Base-by-base conservation (phyloP, 2,329 filamentous ascomycete genomes). In the Daldinia eschscholtzii region DNA sequence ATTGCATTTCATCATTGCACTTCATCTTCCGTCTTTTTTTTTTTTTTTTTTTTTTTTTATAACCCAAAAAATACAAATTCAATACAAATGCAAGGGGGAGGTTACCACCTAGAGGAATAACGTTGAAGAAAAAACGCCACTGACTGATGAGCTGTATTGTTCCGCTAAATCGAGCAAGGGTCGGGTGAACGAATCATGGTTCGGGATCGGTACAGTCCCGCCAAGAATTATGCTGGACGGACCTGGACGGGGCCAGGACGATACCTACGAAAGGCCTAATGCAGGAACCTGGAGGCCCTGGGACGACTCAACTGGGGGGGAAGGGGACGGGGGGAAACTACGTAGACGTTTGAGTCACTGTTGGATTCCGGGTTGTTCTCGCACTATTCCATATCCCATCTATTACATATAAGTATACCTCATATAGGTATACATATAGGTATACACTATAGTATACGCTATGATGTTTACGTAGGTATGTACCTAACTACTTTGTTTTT, bases 251-350 rank as follows among this genome's bases (percentile, higher is more conserved):
- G 13, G 13, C 41, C 20, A 50, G 74, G 61, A 74, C 75, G 72
- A 71, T 75, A 20, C 60, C 61, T 48, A 53, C 46, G 26, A 67
- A 67, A 69, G 61, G 70, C 70, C 74, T 76, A 76, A 76, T 76
- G 75, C 75, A 76, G 75, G 75, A 76, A 76, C 53, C 53, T 57
- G 26, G 46, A 28, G 26, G 46, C 26, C 52, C 52, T 55, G 52
- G 52, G 35, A 55, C 20, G 1, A 1, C 52, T 39, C n/a, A 4
- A 20, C 75, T 76, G 68, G 70, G 30, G n/a, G 20, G 20, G 20
- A 2, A 23, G 20, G 20, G 20, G 20, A 23, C 20, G 20, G 20
- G 20, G 20, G 20, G 20, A 23, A 23, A 61, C 42, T 59, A 64
- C 61, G 44, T 59, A 60, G n/a, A 28, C 35, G 15, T 26, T 18